Base-by-base conservation (phyloP, 805 yeast species). In the Nakazawaea holstii region DNA sequence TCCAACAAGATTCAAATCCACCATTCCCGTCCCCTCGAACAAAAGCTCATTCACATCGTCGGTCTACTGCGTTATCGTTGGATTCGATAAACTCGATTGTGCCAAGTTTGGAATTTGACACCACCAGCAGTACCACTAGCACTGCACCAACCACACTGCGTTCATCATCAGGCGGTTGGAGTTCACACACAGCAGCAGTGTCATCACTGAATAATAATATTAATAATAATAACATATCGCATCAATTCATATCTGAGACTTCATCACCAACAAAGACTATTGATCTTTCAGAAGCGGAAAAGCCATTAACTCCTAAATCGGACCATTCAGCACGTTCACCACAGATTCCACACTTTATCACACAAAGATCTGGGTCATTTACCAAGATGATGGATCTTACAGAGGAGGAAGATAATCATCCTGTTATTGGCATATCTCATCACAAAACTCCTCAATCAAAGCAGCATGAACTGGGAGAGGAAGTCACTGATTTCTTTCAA, bases 381-480 rank as follows among this genome's bases (percentile, higher is more conserved):
- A 45, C 39, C 3, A 45, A n/a, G 30, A 39, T 45, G 48, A 33
- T 11, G 24, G 48, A 45, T 6, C 40, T 45, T 13, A 11, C 11
- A 9, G 48, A 45, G 14, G 48, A 45, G 17, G 43, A 31, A 6
- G 40, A 30, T 35, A 20, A 20, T 20, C 24, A 20, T 20, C 24
- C 24, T 3, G 24, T 20, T 20, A 20, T 20, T 20, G 24, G 24
- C 24, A 20, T 20, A 20, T 20, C 24, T 20, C 24, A 20, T 20
- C 24, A 20, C 24, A 20, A 20, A 20, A 20, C 5, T 20, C 24
- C 24, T 20, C 24, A 20, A 20, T 20, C 24, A 20, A 20, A 20
- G 24, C 24, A 27, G 3, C 6, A 11, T 30, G 41, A 33, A 9
- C 39, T 33, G 13, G 14, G 8, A 8, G 39, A 15, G 27, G 37